Base-by-base conservation (phyloP, 1,139 yeast species). In the Wickerhamomyces sp. region DNA sequence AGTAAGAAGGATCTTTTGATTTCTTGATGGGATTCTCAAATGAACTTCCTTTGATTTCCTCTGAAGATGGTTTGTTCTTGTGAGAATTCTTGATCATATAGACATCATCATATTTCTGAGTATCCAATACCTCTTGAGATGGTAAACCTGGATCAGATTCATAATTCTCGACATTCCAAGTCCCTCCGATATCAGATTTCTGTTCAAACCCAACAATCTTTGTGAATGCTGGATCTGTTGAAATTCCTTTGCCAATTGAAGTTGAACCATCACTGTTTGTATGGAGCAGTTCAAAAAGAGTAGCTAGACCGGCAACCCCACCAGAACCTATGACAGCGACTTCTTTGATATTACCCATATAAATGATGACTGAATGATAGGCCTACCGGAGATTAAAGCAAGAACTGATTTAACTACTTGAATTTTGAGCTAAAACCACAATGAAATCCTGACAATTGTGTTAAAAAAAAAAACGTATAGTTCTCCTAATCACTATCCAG, bases 321-420 rank as follows among this genome's bases (percentile, higher is more conserved):
- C 71, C 70, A 4, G 61, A 68, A 5, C 70, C 70, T 27, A 66
- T 59, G 11, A 66, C 59, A 2, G 68, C 70, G 14, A 66, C 57
- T 10, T 53, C 53, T 34, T 52, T 46, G 15, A 59, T 53, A 7
- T 36, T 27, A n/a, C n/a, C n/a, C 14, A 26, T 29, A 7, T 8
- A 10, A 29, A 29, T 29, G 10, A 29, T 29, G 10, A 29, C 4
- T 10, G 31, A 4, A 6, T 29, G 23, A 18, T 18, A 18, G 5
- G 23, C 23, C 23, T 18, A 18, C 23, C 23, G 23, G 23, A 18
- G 23, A 18, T 18, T 18, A 18, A n/a, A 5, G 23, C 23, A 18
- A 18, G 23, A 18, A 18, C 23, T 18, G 23, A 18, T 18, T 18
- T 5, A 5, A 18, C 23, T 3, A 4, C 23, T 18, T 5, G 23